Conservation (phyloP, 208 protist genomes). For the Crithidia sp. region DNA sequence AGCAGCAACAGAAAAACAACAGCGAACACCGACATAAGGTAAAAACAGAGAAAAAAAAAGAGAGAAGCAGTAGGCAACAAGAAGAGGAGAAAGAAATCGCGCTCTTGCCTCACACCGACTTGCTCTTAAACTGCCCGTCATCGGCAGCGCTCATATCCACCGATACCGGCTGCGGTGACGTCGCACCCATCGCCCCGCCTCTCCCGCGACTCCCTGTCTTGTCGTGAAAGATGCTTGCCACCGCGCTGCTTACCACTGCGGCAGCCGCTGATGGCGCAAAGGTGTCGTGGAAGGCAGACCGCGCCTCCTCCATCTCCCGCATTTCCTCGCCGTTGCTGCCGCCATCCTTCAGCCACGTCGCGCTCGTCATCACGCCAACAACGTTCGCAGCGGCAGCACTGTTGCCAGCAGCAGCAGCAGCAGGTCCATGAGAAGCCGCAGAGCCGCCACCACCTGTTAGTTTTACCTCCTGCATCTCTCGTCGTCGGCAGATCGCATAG, state of each 20-base stretch:
- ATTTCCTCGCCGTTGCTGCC: conserved; percentile 4
- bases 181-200: neutral
- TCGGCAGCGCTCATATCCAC: conserved; percentile 11
- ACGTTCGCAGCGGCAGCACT: neutral
- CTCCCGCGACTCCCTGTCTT: neutral
- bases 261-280: neutral
- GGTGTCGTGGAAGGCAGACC: conserved; percentile 1
- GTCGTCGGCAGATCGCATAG: conserved; percentile 52
- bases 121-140: conserved; percentile 12
- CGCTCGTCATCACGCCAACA: neutral
- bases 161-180: conserved; percentile 10
- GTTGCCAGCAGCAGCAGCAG: neutral
- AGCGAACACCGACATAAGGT: too few species aligned
- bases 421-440: too few species aligned
- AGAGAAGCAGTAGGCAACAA: neutral
- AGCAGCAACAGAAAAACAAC: too few species aligned
- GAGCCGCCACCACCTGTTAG: conserved; percentile 18
- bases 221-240: conserved; percentile 3
- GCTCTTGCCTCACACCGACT: conserved; percentile 9
- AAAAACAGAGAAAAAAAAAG: neutral
- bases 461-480: conserved; percentile 75
- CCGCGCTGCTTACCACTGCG: neutral
- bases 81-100: neutral
- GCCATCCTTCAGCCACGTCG: neutral
- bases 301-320: conserved; percentile 25